phyloP scores from a whole-genome alignment of 148 eudicot species.

The Arctostaphylos glauca region DNA sequence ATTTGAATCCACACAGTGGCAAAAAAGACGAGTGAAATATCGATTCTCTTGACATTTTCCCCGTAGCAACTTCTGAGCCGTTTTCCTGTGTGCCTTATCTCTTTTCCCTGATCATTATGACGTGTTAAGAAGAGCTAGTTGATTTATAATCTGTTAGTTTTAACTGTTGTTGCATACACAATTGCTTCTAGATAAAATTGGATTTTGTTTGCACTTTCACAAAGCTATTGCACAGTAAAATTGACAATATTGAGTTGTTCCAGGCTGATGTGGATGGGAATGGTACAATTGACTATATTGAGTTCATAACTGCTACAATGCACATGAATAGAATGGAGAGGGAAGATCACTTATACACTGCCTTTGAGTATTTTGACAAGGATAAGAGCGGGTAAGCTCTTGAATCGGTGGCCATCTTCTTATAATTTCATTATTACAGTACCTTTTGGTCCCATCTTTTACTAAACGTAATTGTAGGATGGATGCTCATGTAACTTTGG shows the following conservation, averaged over 20 bases:
- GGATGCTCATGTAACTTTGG: neutral
- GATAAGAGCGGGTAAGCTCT: conserved; percentile 85
- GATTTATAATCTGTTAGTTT: neutral
- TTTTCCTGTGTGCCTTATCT: too few relatives aligned
- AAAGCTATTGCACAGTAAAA: neutral
- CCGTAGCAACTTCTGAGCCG: too few relatives aligned
- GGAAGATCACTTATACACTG: conserved; percentile 80
- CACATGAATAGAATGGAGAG: conserved; percentile 92
- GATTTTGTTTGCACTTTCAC: neutral
- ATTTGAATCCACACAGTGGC: too few relatives aligned
- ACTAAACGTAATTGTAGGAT: neutral
- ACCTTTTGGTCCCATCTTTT: neutral
- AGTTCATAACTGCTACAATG: conserved; percentile 95
- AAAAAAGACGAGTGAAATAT: too few relatives aligned
- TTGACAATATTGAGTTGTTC: conserved; percentile 13
- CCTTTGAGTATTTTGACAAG: conserved; percentile 87
- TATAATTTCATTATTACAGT: neutral
- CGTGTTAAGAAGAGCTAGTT: neutral
- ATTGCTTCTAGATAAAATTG: neutral
- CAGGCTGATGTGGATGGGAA: conserved; percentile 99
- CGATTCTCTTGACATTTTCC: too few relatives aligned
- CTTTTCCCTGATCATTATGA: neutral
- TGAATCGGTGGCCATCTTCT: neutral
- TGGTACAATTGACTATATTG: conserved; percentile 95
- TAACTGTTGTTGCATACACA: neutral